Conservation (phyloP, 176 grass and related monocot genomes). For the Hsuehochloa calcarea region DNA sequence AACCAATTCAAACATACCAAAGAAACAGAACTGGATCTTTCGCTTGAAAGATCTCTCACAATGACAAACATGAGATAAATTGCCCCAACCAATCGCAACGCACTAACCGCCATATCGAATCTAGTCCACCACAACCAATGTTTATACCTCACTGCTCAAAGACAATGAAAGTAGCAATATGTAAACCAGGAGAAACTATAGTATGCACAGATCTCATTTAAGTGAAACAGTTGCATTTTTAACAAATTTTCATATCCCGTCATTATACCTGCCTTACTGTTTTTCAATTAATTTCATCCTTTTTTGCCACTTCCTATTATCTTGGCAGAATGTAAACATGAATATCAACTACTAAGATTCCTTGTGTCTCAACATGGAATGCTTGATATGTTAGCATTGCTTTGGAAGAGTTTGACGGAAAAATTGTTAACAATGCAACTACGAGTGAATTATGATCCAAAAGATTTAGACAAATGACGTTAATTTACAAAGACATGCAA, state of each 20-base stretch:
- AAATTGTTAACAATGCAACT: neutral
- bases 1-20: constrained; percentile 64
- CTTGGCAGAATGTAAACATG: neutral
- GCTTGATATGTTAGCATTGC: constrained; percentile 3
- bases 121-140: constrained; percentile 92
- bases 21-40: constrained; percentile 62
- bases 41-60: constrained; percentile 59
- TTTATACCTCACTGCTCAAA: constrained; percentile 91
- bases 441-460: neutral
- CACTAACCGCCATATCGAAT: constrained; percentile 81
- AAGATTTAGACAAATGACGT: neutral
- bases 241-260: constrained; percentile 5
- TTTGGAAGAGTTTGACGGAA: neutral
- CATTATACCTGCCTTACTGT: neutral
- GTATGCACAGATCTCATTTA: neutral
- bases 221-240: neutral
- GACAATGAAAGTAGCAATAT: constrained; percentile 30
- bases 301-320: neutral
- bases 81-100: constrained; percentile 68
- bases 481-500: neutral
- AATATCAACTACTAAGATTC: neutral
- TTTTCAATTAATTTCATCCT: neutral
- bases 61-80: constrained; percentile 70
- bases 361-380: constrained; percentile 10
- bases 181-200: constrained; percentile 7